These are phyloP conservation scores for Mycena alexandri DNA, from an alignment of 768 basidiomycete species.

Conservation along the genomic window DNA sequence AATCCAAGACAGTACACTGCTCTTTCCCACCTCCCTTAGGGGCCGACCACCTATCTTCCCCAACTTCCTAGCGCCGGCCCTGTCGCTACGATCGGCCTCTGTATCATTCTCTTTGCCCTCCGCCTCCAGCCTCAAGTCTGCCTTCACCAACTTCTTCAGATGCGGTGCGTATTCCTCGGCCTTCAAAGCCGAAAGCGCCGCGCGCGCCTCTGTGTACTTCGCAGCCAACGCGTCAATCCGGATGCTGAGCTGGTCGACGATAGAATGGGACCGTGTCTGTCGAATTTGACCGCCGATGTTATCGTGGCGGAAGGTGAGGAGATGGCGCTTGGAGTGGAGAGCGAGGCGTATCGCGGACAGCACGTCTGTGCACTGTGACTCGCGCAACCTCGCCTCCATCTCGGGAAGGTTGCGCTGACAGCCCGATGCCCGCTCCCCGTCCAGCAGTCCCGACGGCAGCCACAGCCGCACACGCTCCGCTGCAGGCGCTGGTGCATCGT, in stretches of 20 bases:
- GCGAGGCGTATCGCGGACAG: neutral
- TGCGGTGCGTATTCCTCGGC: neutral
- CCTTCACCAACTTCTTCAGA: neutral
- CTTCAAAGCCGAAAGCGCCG: neutral
- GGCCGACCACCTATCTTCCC: neutral
- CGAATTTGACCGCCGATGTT: constrained; percentile 14
- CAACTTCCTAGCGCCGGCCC: neutral
- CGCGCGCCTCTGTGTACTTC: neutral
- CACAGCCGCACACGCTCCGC: constrained; percentile 20
- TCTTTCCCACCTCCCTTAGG: neutral
- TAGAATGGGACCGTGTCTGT: neutral
- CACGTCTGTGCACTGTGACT: constrained; percentile 9
- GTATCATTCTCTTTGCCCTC: neutral
- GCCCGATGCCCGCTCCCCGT: neutral
- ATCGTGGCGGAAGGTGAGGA: constrained; percentile 21
- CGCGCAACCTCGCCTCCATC: constrained; percentile 17
- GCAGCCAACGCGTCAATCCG: neutral
- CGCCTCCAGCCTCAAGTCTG: neutral
- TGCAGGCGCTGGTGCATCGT: neutral
- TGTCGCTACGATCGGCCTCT: neutral
- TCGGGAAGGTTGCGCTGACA: neutral
- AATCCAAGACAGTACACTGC: constrained; percentile 18
- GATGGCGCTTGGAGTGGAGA: constrained; percentile 17
- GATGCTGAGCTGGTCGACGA: constrained; percentile 8
- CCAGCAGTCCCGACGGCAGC: constrained; percentile 8